Base-by-base conservation (phyloP, 495 filamentous ascomycete genomes). In the Annulohypoxylon stygium region DNA sequence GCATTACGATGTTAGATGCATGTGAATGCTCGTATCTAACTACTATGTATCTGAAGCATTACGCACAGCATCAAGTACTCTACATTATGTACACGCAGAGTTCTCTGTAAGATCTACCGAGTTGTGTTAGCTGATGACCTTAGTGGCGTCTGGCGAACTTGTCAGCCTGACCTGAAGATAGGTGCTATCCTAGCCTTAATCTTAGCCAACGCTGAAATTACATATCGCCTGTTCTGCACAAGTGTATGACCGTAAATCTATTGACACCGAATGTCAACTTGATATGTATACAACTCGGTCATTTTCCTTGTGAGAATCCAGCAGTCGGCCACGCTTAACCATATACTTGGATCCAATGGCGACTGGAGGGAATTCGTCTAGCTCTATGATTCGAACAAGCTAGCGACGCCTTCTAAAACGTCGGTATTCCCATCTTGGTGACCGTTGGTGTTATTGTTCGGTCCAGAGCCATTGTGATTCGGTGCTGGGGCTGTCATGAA, bases 401-500 rank as follows among this genome's bases (percentile, higher is more conserved):
- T 76, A 9, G 78, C 70, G 8, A 81, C 69, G 9, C 78, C 78
- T 55, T 81, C 79, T 25, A 81, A 53, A 14, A 60, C 73, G 41
- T 77, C 75, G 1, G 61, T 69, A n/a, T 66, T 65, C 10, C 67
- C 60, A 10, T 75, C 55, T 58, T 74, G 70, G 10, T 67, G 48
- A 16, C 65, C 67, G 18, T 67, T 61, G 23, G 6, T 43, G 3
- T 37, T 20, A 41, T 30, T 57, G 23, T 9, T 48, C 36, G 43
- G 34, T 14, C 51, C 18, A 11, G 54, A 34, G 0, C 62, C 53
- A 51, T 55, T 57, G 43, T 61, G 61, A 9, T 50, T 69, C 37
- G 58, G 48, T 47, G 67, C 66, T 18, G 63, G 73, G 36, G 60
- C 47, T 20, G 81, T 87, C 86, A 88, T 86, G 65, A 88, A 89